Conservation (phyloP, 1,284 basidiomycete genomes). For the Boletus smithii region DNA sequence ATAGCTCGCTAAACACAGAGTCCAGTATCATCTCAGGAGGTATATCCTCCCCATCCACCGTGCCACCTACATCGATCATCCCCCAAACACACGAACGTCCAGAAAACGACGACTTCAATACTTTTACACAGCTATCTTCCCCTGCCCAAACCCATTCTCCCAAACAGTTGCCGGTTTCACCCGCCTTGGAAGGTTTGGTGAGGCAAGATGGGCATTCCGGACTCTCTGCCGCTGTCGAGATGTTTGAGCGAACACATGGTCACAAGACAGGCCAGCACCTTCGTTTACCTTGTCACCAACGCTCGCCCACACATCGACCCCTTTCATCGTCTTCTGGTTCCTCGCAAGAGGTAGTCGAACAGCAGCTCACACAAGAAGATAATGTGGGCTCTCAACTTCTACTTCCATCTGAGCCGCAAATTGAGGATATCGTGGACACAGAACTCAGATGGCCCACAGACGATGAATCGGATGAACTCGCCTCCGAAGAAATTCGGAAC, state of each 20-base stretch:
- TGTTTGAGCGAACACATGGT: constrained; percentile 17
- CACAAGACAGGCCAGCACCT: constrained; percentile 8
- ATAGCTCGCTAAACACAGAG: constrained; percentile 27
- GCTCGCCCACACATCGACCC: constrained; percentile 10
- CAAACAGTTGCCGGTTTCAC: constrained; percentile 26
- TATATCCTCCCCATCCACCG: constrained; percentile 10
- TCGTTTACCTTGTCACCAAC: constrained; percentile 2
- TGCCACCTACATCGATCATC: neutral
- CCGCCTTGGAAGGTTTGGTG: constrained; percentile 31
- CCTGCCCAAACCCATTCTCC: constrained; percentile 25
- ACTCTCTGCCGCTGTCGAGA: constrained; percentile 20
- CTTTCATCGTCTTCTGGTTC: constrained; percentile 24
- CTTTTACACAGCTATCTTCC: constrained; percentile 31
- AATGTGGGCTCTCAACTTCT: constrained; percentile 3
- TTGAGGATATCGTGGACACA: constrained; percentile 9
- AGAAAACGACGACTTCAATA: constrained; percentile 11
- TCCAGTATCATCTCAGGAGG: constrained; percentile 18
- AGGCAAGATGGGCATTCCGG: constrained; percentile 5
- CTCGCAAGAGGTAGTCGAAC: constrained; percentile 33
- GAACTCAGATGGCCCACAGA: constrained; percentile 33
- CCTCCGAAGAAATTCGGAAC: neutral
- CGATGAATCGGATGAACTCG: constrained; percentile 9
- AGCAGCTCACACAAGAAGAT: constrained; percentile 32
- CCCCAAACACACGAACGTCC: neutral
- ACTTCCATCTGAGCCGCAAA: neutral